These are phyloP conservation scores for Blastomyces percursus DNA, from an alignment of 2,329 filamentous ascomycete genomes.

Conservation along the genomic window DNA sequence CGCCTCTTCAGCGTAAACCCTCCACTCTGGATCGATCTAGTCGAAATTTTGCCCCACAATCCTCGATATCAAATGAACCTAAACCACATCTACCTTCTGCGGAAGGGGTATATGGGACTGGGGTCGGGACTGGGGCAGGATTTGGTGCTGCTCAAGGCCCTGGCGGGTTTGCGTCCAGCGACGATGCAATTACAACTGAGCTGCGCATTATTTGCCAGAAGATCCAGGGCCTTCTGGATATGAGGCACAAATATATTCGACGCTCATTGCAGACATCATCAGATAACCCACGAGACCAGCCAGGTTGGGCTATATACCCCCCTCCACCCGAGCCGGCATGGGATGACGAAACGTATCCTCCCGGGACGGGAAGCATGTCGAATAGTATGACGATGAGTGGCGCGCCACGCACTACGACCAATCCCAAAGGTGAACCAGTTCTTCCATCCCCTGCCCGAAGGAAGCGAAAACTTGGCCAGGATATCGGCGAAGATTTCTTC, in stretches of 20 bases:
- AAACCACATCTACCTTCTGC: slow-evolving; percentile 43
- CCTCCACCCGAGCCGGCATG: slow-evolving; percentile 85
- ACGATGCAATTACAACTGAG: slow-evolving; percentile 73
- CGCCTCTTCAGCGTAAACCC: not conserved
- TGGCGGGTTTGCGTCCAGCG: slow-evolving; percentile 57
- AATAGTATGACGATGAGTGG: slow-evolving; percentile 19
- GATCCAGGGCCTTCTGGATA: slow-evolving; percentile 78
- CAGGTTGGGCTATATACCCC: slow-evolving; percentile 80
- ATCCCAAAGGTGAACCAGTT: slow-evolving; percentile 22
- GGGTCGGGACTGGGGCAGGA: slow-evolving; percentile 48
- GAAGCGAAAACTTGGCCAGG: slow-evolving; percentile 71
- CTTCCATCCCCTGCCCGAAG: slow-evolving; percentile 42
- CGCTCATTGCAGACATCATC: slow-evolving; percentile 70
- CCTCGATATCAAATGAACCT: slow-evolving; percentile 43
- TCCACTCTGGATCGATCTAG: slow-evolving; percentile 39
- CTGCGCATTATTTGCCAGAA: slow-evolving; percentile 78
- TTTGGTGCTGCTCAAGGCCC: slow-evolving; percentile 51
- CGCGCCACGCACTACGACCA: slow-evolving; percentile 14
- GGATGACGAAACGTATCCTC: slow-evolving; percentile 49
- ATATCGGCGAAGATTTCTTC: slow-evolving; percentile 87
- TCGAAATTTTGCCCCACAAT: slow-evolving; percentile 41
- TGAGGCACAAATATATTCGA: slow-evolving; percentile 77
- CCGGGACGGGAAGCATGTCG: slow-evolving; percentile 22
- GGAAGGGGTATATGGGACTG: slow-evolving; percentile 48
- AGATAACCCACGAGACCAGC: slow-evolving; percentile 80